phyloP scores from a whole-genome alignment of 345 rosid species.

The Salix caprea region DNA sequence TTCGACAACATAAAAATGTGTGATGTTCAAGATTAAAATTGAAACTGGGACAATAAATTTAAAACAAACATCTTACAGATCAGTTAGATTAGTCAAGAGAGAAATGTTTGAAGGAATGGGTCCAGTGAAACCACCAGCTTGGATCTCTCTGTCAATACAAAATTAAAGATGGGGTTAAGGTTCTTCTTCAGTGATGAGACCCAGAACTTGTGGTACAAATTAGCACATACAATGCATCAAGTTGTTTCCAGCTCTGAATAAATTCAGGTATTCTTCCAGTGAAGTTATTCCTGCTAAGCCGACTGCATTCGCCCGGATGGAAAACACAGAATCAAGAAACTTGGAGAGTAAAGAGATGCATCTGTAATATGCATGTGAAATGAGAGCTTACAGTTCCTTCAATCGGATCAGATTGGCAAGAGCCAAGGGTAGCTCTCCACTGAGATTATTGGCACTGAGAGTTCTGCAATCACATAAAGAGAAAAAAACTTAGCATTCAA shows the following conservation, averaged over 20 bases:
- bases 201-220: background rate
- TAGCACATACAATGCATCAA: background rate
- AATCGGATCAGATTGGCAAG: constrained; percentile 13
- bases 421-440: constrained; percentile 12
- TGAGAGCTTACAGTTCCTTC: constrained; percentile 10
- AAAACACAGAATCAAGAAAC: background rate
- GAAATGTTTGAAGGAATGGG: constrained; percentile 15
- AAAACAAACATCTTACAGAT: constrained; percentile 7
- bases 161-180: background rate
- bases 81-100: constrained; percentile 1
- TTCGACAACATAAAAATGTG: background rate
- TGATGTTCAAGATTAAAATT: background rate
- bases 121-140: constrained; percentile 18
- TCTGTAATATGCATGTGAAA: background rate
- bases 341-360: background rate
- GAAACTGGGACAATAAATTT: background rate
- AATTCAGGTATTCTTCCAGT: constrained; percentile 14
- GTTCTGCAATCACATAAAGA: background rate
- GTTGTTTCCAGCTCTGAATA: constrained; percentile 5
- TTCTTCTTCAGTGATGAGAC: background rate
- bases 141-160: constrained; percentile 10
- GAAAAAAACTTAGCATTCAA: background rate
- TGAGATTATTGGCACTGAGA: constrained; percentile 18
- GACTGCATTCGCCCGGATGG: constrained; percentile 1
- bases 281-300: constrained; percentile 16